Conservation (phyloP, 495 filamentous ascomycete species). For the Penicillium turbatum region DNA sequence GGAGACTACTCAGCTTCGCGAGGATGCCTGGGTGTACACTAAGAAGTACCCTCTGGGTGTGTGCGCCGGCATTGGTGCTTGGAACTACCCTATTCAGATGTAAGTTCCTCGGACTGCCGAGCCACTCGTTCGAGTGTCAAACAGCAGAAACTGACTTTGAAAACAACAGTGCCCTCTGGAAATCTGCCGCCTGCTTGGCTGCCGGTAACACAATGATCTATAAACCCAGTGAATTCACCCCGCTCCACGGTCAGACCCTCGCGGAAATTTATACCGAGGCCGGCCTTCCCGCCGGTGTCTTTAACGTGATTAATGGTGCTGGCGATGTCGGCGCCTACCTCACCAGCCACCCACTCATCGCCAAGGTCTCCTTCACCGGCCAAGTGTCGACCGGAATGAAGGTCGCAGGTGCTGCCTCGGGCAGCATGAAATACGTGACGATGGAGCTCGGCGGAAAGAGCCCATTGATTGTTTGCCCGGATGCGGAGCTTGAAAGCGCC, state of each 20-base stretch:
- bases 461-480: slow-evolving; percentile 65
- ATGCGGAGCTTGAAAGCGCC: slow-evolving; percentile 66
- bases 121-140: not conserved
- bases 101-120: slow-evolving; percentile 29
- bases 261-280: slow-evolving; percentile 68
- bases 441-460: slow-evolving; percentile 85
- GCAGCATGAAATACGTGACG: slow-evolving; percentile 79
- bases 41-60: slow-evolving; percentile 71
- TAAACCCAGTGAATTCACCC: slow-evolving; percentile 78
- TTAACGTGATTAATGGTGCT: slow-evolving; percentile 74
- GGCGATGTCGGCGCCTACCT: slow-evolving; percentile 68
- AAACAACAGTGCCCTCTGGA: slow-evolving; percentile 64
- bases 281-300: slow-evolving; percentile 72
- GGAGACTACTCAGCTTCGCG: slow-evolving; percentile 61
- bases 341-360: slow-evolving; percentile 61
- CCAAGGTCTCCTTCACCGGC: slow-evolving; percentile 82
- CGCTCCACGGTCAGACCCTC: slow-evolving; percentile 63
- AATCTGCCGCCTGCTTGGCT: slow-evolving; percentile 74
- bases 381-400: slow-evolving; percentile 73
- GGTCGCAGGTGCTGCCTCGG: slow-evolving; percentile 64
- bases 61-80: slow-evolving; percentile 75
- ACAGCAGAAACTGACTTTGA: not conserved
- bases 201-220: slow-evolving; percentile 87
- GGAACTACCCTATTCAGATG: slow-evolving; percentile 87
- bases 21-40: slow-evolving; percentile 70